Percentiles rank a stretch among this genome's conserved stretches.
Conservation (phyloP, 257 asterid genomes). For the Przewalskia tangutica region DNA sequence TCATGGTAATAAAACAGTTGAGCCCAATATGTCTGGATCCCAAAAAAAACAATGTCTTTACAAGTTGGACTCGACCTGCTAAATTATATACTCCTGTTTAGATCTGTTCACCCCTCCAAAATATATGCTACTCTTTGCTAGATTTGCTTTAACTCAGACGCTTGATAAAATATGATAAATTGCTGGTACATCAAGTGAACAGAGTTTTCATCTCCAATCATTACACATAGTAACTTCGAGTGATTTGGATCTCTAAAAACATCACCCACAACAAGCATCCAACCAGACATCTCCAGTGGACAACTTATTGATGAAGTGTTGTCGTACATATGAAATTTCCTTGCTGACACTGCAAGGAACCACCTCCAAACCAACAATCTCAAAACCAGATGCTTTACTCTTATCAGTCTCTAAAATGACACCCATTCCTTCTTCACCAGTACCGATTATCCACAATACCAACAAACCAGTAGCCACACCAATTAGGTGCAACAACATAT, state of each 20-base stretch:
- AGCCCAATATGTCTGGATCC: too few relatives aligned
- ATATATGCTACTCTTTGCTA: too few relatives aligned
- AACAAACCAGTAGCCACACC: too few relatives aligned
- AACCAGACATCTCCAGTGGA: constrained; percentile 76
- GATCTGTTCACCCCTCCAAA: too few relatives aligned
- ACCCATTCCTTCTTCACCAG: constrained; percentile 70
- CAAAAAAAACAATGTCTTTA: too few relatives aligned
- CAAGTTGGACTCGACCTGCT: too few relatives aligned
- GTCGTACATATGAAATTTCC: constrained; percentile 53
- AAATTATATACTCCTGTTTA: too few relatives aligned
- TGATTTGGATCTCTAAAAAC: constrained; percentile 72
- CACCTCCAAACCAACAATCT: constrained; percentile 81
- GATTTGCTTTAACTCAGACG: too few relatives aligned
- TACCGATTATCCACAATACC: constrained; percentile 60
- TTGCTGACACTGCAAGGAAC: constrained; percentile 64
- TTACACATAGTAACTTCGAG: constrained; percentile 58
- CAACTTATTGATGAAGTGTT: constrained; percentile 33
- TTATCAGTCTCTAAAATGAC: constrained; percentile 60
- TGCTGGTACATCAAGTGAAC: too few relatives aligned
- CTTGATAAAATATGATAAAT: too few relatives aligned
- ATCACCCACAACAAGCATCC: constrained; percentile 90
- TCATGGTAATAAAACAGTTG: too few relatives aligned
- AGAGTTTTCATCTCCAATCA: constrained; percentile 83
- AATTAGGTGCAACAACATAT: too few relatives aligned
- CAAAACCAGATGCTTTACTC: constrained; percentile 57